These are phyloP conservation scores for Vigna radiata DNA, from an alignment of 306 rosid species.

Conservation along the genomic window DNA sequence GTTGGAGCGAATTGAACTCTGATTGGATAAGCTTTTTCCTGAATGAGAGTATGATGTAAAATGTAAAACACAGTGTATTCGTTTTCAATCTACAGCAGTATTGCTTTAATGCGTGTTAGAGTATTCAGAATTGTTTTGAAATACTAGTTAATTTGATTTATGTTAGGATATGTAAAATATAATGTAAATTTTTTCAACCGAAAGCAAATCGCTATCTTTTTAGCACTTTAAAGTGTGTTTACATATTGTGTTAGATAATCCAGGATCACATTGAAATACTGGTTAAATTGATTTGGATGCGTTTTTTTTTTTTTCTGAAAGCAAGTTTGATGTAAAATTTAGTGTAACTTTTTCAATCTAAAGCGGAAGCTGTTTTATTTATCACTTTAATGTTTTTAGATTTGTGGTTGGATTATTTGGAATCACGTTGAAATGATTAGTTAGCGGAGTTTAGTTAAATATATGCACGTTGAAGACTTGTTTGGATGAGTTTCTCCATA, in stretches of 20 bases:
- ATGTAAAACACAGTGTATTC: neutral
- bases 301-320: neutral
- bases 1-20: neutral
- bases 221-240: neutral
- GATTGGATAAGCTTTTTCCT: neutral
- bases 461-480: neutral
- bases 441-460: neutral
- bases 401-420: neutral
- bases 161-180: neutral
- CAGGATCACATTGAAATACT: neutral
- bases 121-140: neutral
- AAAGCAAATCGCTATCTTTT: neutral
- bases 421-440: neutral
- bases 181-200: neutral
- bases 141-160: neutral
- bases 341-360: neutral
- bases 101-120: neutral
- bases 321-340: neutral
- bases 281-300: neutral
- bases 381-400: neutral
- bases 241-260: neutral
- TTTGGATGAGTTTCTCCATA: no score
- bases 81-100: neutral
- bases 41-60: neutral
- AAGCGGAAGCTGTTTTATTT: neutral